Evolutionary conservation across 495 filamentous ascomycete genomes (phyloP), one percentile per base, ranked within the genome.

Genomic region (Podospora sp.): DNA sequence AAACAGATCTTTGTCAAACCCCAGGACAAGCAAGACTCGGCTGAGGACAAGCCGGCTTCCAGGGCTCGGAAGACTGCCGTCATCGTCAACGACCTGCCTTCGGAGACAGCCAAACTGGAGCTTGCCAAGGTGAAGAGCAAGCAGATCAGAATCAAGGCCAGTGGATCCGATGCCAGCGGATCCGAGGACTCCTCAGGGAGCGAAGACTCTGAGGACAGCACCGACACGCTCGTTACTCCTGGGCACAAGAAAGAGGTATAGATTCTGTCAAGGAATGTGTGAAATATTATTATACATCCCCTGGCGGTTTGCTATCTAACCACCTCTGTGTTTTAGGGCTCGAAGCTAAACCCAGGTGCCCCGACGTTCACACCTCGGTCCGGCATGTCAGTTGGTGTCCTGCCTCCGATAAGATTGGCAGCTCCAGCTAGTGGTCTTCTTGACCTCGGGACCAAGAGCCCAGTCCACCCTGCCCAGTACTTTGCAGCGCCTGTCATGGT

Each of bases 1-100:
- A 87, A 85, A 60, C 86, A 88, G 70, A 79, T 84, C 11, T 83
- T 86, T 67, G 72, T 83, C 35, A 83, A 83, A 63, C 78, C 85
- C 14, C 78, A 83, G 65, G 77, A 82, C 29, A 77, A 77, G 67
- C 24, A 55, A 55, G 78, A 71, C 46, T 57, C 68, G 60, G 21
- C 63, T 58, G 58, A 64, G 11, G 67, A 29, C 67, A 66, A 71
- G 26, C 36, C 62, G 1, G 46, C 62, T 14, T n/a, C 69, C 70
- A 72, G 79, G 68, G 72, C 35, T 53, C 29, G 64, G 63, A 74
- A 78, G 71, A 70, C 67, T 36, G 58, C 66, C 59, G 75, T 62
- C 51, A 79, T 84, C 21, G 69, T 82, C 65, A 82, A 83, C 56
- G 82, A 83, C 68, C 50, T 81, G 55, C 76, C 63, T 24, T 68